phyloP scores from a whole-genome alignment of 2,329 filamentous ascomycete species.

The Botrytis porri region DNA sequence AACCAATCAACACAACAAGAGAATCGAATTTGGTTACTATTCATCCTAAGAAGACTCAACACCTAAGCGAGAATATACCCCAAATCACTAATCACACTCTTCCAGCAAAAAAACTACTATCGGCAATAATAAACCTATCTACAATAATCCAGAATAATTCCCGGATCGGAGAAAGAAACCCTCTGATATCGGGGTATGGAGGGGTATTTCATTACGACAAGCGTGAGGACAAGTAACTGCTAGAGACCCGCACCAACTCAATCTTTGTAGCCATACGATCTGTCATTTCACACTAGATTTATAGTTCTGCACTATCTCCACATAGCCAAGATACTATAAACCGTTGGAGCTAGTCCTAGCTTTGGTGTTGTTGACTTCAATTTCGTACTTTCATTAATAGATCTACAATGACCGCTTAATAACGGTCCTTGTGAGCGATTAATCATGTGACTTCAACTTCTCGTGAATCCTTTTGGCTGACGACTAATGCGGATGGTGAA shows the following conservation, averaged over 20 bases:
- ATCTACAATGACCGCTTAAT: background rate
- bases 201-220: background rate
- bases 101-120: background rate
- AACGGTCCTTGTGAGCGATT: background rate
- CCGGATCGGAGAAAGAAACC: background rate
- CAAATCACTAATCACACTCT: background rate
- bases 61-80: background rate
- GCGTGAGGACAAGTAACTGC: background rate
- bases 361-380: no score
- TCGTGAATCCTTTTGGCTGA: background rate
- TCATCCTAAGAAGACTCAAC: no score
- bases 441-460: background rate
- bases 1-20: no score
- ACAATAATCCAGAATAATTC: background rate
- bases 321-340: background rate
- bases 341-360: background rate
- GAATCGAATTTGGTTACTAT: no score
- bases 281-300: background rate
- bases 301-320: background rate
- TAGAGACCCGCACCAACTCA: background rate
- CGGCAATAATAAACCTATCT: background rate
- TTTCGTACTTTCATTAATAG: background rate
- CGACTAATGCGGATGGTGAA: no score
- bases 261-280: background rate
- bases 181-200: accelerated